Percentiles rank a stretch among this genome's conserved stretches.
These are phyloP conservation scores for Termitomyces titanicus DNA, from an alignment of 768 basidiomycete genomes.

Conservation along the genomic window DNA sequence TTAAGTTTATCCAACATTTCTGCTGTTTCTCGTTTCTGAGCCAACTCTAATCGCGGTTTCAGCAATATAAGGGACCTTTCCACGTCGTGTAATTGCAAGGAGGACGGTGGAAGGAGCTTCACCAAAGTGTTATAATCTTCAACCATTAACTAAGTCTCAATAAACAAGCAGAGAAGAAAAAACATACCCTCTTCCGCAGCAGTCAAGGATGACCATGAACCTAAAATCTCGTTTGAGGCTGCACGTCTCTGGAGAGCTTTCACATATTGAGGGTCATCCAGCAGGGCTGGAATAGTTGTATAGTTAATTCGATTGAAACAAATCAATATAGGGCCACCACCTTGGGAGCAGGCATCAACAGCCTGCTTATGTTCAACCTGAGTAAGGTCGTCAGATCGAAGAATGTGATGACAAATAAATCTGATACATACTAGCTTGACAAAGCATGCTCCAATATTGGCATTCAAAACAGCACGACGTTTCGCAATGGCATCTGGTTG, in stretches of 20 bases:
- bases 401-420: not conserved
- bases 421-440: conserved; percentile 64
- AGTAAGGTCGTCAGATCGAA: conserved; percentile 2
- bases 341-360: conserved; percentile 78
- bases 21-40: conserved; percentile 81
- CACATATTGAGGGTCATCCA: conserved; percentile 79
- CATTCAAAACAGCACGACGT: conserved; percentile 68
- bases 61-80: conserved; percentile 48
- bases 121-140: conserved; percentile 80
- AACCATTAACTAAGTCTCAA: not conserved
- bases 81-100: conserved; percentile 45
- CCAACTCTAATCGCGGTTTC: conserved; percentile 66
- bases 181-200: conserved; percentile 78
- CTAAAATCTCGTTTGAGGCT: conserved; percentile 72
- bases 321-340: conserved; percentile 26
- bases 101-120: conserved; percentile 53
- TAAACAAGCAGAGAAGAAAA: not conserved
- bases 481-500: conserved; percentile 41
- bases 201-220: conserved; percentile 79
- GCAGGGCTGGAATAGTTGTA: conserved; percentile 31
- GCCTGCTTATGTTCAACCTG: conserved; percentile 80
- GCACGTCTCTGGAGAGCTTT: conserved; percentile 93
- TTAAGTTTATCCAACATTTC: conserved; percentile 96
- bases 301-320: conserved; percentile 24
- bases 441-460: conserved; percentile 88